Base-by-base conservation (phyloP, 345 rosid species). In the Gynandropsis gynandra region DNA sequence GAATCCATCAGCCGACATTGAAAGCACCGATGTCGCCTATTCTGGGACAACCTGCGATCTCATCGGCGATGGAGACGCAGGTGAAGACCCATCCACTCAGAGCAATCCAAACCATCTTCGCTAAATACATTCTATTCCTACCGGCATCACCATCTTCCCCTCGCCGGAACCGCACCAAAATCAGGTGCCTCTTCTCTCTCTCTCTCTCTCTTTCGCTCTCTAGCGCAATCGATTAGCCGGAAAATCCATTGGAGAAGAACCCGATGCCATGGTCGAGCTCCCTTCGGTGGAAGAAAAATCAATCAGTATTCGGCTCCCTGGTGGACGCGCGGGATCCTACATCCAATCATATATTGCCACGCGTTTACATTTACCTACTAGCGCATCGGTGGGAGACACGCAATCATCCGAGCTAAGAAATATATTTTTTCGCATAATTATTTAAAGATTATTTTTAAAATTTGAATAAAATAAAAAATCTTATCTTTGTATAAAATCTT, bases 21-120 rank as follows among this genome's bases (percentile, higher is more conserved):
- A 87, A 85, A 62, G 88, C 85, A 16, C 93, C 84, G 61, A 92
- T 84, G 71, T 87, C 96, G 19, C 93, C 95, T 48, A 75, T 74
- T 67, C 98, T 66, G 10, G 87, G 48, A 57, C 87, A 80, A 64
- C 50, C 32, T 48, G 96, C 95, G 51, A 92, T 49, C 56, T 87
- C 98, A 60, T 87, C 95, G 56, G 96, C 96, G 20, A 92, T 82
- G 19, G 81, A 59, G 58, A 92, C 66, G 58, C 95, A 85, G 15
- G 96, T 80, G 63, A 77, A 79, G 18, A 85, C 71, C 82, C 89
- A 87, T n/a, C 95, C 86, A 5, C 54, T 59, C 1, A 92, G 72
- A 24, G 81, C 80, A 15, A 75, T 7, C 93, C 82, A 79, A 15
- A 84, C 93, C 78, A 79, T 52, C 66, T 53, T 77, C 42, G 77